Conservation (phyloP, 2,329 filamentous ascomycete genomes). For the Colletotrichum salicis region DNA sequence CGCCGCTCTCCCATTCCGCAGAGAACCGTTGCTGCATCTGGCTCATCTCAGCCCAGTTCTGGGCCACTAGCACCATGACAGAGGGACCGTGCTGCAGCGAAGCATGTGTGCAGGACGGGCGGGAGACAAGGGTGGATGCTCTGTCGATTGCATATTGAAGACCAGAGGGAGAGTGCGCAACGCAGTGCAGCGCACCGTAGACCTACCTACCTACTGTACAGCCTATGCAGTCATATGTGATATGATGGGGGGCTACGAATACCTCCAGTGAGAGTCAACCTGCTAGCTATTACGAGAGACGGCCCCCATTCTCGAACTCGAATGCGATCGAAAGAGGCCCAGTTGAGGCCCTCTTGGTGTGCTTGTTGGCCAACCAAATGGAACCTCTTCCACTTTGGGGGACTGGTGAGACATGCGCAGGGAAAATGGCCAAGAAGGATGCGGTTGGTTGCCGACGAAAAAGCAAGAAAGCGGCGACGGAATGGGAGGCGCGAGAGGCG, state of each 20-base stretch:
- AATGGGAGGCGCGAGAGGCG: slow-evolving; percentile 32
- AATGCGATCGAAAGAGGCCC: slow-evolving; percentile 32
- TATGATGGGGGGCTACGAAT: slow-evolving; percentile 5
- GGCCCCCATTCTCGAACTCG: slow-evolving; percentile 27
- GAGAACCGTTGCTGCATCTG: slow-evolving; percentile 8
- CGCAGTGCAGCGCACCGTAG: neutral
- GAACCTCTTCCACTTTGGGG: slow-evolving; percentile 16
- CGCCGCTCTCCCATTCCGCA: slow-evolving; percentile 15
- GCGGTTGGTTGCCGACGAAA: slow-evolving; percentile 29
- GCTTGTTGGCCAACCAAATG: slow-evolving; percentile 20
- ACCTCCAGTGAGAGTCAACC: slow-evolving; percentile 11
- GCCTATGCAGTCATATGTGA: slow-evolving; percentile 25
- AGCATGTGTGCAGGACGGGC: slow-evolving; percentile 26
- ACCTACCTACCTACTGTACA: neutral
- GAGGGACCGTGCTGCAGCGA: slow-evolving; percentile 19
- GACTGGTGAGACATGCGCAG: slow-evolving; percentile 31
- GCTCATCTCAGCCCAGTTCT: slow-evolving; percentile 28
- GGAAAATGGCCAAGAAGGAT: slow-evolving; percentile 14
- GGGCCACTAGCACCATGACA: slow-evolving; percentile 25
- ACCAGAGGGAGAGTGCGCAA: neutral
- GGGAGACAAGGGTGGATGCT: slow-evolving; percentile 29
- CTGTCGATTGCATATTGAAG: slow-evolving; percentile 24
- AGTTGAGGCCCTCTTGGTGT: neutral
- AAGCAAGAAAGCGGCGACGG: slow-evolving; percentile 30
- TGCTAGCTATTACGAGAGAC: slow-evolving; percentile 11